Percentiles rank a stretch among this genome's conserved stretches.
phyloP scores from a whole-genome alignment of 164 flowering plant genomes.

The Protea cynaroides region DNA sequence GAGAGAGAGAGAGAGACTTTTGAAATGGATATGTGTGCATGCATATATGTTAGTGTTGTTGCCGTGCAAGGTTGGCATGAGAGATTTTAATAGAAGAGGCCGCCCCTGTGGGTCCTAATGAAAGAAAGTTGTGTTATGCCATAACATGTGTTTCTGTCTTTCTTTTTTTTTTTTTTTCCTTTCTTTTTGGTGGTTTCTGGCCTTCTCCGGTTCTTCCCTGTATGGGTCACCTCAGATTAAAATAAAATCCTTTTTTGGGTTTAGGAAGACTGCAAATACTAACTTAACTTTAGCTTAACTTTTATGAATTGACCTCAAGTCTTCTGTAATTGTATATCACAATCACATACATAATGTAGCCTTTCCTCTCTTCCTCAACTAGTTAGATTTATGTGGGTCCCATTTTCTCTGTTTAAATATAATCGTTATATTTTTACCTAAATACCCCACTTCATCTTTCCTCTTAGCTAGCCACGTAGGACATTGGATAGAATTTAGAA shows the following conservation, averaged over 20 bases:
- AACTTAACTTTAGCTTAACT: constrained; percentile 13
- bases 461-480: too few relatives aligned
- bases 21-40: too few relatives aligned
- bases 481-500: too few relatives aligned
- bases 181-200: constrained; percentile 19
- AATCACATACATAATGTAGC: constrained; percentile 10
- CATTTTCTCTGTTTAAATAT: too few relatives aligned
- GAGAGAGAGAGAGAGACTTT: background rate
- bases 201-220: constrained; percentile 11
- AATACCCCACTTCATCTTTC: too few relatives aligned
- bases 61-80: constrained; percentile 19
- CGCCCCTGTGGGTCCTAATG: constrained; percentile 30
- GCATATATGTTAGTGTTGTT: background rate
- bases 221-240: constrained; percentile 30
- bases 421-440: too few relatives aligned
- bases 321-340: background rate
- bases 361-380: constrained; percentile 2
- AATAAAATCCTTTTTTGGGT: constrained; percentile 35
- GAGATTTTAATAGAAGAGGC: constrained; percentile 2
- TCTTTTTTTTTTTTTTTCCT: background rate
- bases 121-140: constrained; percentile 37
- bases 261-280: constrained; percentile 29
- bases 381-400: too few relatives aligned
- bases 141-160: constrained; percentile 23
- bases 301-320: constrained; percentile 3